These are phyloP conservation scores for Kodamaea sp. DNA, from an alignment of 1,139 yeast genomes.

Conservation along the genomic window DNA sequence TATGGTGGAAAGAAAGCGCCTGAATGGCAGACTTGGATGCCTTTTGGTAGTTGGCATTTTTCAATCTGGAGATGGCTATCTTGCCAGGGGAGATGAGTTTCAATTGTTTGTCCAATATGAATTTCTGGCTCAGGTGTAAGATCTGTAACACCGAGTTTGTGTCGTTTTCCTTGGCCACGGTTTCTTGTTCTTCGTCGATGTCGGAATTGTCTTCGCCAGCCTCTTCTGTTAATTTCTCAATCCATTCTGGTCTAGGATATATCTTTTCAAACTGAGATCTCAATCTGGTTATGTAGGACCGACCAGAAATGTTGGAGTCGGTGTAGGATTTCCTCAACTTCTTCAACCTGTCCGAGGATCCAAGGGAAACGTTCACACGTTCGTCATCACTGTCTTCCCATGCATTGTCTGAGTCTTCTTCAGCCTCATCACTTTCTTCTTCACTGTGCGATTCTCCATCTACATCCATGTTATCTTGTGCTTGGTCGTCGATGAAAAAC, in stretches of 20 bases:
- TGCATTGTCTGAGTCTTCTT: constrained; percentile 44
- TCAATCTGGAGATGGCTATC: constrained; percentile 74
- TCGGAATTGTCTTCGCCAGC: constrained; percentile 25
- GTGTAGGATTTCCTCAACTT: constrained; percentile 68
- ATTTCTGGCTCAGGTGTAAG: constrained; percentile 58
- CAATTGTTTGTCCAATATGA: constrained; percentile 49
- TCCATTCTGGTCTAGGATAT: constrained; percentile 91
- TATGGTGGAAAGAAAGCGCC: constrained; percentile 79
- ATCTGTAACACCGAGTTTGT: constrained; percentile 60
- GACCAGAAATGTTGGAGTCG: constrained; percentile 65
- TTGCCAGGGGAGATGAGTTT: constrained; percentile 69
- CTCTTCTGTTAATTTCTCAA: constrained; percentile 39
- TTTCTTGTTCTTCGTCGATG: constrained; percentile 33
- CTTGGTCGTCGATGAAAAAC: constrained; percentile 61
- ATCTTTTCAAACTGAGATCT: constrained; percentile 84
- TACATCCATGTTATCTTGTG: constrained; percentile 39
- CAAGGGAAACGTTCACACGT: constrained; percentile 59
- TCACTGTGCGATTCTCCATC: constrained; percentile 30
- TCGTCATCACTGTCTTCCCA: constrained; percentile 97
- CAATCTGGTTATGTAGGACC: constrained; percentile 67
- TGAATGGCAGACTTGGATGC: constrained; percentile 80
- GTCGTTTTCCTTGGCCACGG: constrained; percentile 42
- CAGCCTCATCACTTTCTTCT: constrained; percentile 29
- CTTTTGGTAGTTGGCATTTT: constrained; percentile 79
- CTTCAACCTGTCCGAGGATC: constrained; percentile 58